Evolutionary conservation across 2,329 filamentous ascomycete genomes (phyloP).

Genomic region (Lecanoromycetidae sp.): DNA sequence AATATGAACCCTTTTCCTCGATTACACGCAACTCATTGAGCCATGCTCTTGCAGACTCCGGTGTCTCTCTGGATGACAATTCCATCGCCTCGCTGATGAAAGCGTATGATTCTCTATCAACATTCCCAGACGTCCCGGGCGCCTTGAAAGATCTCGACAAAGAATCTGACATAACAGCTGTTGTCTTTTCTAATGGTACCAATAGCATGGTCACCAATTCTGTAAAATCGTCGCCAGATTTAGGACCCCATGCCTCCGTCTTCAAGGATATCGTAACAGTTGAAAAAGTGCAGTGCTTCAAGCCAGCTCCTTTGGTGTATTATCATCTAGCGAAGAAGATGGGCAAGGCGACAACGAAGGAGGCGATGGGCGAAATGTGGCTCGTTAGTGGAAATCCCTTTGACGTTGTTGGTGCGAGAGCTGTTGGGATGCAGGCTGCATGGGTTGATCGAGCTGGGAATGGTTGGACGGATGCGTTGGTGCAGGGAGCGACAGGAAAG

Average conservation of each 20-base stretch:
- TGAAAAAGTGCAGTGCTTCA: constrained; percentile 48
- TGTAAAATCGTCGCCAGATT: constrained; percentile 43
- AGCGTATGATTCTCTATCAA: constrained; percentile 51
- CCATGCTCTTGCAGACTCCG: constrained; percentile 52
- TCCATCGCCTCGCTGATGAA: constrained; percentile 44
- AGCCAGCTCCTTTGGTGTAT: constrained; percentile 53
- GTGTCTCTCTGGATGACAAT: constrained; percentile 32
- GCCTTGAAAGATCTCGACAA: constrained; percentile 40
- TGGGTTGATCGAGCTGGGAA: constrained; percentile 54
- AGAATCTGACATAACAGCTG: constrained; percentile 36
- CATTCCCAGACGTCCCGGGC: constrained; percentile 51
- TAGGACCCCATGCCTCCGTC: constrained; percentile 36
- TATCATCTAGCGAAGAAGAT: constrained; percentile 42
- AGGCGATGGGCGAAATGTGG: constrained; percentile 45
- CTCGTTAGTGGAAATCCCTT: constrained; percentile 63
- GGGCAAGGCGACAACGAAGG: constrained; percentile 37
- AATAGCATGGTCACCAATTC: constrained; percentile 50
- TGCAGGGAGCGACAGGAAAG: constrained; percentile 28
- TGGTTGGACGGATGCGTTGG: constrained; percentile 55
- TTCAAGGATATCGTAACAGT: constrained; percentile 51
- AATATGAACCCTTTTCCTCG: constrained; percentile 50
- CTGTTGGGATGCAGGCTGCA: constrained; percentile 48
- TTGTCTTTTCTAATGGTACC: constrained; percentile 62
- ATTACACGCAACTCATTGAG: constrained; percentile 50
- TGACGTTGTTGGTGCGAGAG: constrained; percentile 54